Evolutionary conservation across 2,329 filamentous ascomycete genomes (phyloP).

Genomic region (Ophiostoma angusticollis): DNA sequence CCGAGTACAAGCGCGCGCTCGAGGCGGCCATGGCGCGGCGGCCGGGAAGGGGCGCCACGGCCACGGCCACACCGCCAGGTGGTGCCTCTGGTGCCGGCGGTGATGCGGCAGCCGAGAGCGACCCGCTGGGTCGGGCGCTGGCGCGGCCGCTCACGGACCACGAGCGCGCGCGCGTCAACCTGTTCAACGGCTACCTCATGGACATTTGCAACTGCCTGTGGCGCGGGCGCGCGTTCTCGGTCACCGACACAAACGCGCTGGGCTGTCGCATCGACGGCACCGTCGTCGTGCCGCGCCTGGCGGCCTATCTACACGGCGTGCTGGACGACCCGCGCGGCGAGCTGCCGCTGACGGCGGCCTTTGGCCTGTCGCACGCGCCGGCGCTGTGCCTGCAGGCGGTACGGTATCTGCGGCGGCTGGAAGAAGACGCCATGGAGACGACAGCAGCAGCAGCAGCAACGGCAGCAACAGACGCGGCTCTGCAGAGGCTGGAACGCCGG

Average conservation of each 20-base stretch:
- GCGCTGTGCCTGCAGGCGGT: slow-evolving; percentile 43
- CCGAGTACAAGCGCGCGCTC: slow-evolving; percentile 61
- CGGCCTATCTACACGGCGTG: slow-evolving; percentile 31
- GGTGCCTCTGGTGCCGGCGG: too few relatives aligned
- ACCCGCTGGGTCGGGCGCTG: too few relatives aligned
- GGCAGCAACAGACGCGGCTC: neutral
- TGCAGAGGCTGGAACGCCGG: slow-evolving; percentile 27
- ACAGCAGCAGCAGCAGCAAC: slow-evolving; percentile 2
- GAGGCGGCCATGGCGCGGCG: slow-evolving; percentile 43
- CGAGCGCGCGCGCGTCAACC: slow-evolving; percentile 46
- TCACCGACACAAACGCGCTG: slow-evolving; percentile 47
- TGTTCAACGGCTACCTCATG: slow-evolving; percentile 76
- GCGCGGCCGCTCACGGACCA: slow-evolving; percentile 28
- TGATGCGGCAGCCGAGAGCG: too few relatives aligned
- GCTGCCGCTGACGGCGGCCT: slow-evolving; percentile 35
- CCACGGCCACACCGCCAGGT: too few relatives aligned
- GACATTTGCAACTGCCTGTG: slow-evolving; percentile 77
- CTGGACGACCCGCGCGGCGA: slow-evolving; percentile 37
- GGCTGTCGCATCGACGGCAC: slow-evolving; percentile 37
- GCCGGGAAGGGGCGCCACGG: too few relatives aligned
- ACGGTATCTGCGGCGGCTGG: slow-evolving; percentile 39
- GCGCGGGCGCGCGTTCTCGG: slow-evolving; percentile 59
- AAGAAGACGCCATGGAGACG: slow-evolving; percentile 38
- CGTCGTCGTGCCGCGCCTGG: slow-evolving; percentile 34
- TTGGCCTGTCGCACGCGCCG: slow-evolving; percentile 48